phyloP scores from a whole-genome alignment of 495 filamentous ascomycete genomes.

The Schizothecium vesticola region DNA sequence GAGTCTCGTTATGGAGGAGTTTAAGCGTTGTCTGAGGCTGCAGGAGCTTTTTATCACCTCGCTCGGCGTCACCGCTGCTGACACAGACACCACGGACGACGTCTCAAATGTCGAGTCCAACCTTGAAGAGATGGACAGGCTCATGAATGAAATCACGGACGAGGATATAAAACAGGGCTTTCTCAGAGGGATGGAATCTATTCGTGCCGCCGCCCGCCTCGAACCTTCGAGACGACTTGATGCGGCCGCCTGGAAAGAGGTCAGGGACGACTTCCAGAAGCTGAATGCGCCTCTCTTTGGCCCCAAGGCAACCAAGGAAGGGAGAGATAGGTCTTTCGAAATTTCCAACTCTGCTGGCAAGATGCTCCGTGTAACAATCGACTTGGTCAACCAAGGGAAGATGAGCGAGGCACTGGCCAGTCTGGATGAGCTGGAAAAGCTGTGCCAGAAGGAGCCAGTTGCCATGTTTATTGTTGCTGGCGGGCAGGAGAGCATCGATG shows the following conservation, averaged over 20 bases:
- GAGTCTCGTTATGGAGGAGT: not conserved
- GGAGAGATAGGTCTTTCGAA: not conserved
- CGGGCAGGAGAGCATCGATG: not conserved
- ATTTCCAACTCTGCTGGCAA: not conserved
- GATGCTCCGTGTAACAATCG: not conserved
- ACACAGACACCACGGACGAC: not conserved
- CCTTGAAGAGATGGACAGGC: not conserved
- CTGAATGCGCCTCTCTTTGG: not conserved
- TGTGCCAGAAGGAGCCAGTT: not conserved
- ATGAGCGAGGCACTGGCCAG: not conserved
- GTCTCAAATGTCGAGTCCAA: not conserved
- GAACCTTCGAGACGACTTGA: not conserved
- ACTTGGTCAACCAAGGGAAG: not conserved
- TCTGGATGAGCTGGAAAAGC: not conserved
- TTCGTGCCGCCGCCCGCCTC: not conserved
- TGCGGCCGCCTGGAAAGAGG: not conserved
- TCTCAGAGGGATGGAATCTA: not conserved
- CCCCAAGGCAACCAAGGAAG: not conserved
- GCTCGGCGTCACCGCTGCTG: not conserved
- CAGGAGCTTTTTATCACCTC: not conserved
- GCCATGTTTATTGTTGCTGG: not conserved
- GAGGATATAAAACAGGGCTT: not conserved
- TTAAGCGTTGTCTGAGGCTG: not conserved
- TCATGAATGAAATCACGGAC: not conserved
- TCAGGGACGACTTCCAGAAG: not conserved